A percentile compares a stretch with the other conserved stretches of the same genome.
These are phyloP conservation scores for Bifiguratus adelaidae DNA, from an alignment of 192 early-diverging fungal species.

Conservation along the genomic window DNA sequence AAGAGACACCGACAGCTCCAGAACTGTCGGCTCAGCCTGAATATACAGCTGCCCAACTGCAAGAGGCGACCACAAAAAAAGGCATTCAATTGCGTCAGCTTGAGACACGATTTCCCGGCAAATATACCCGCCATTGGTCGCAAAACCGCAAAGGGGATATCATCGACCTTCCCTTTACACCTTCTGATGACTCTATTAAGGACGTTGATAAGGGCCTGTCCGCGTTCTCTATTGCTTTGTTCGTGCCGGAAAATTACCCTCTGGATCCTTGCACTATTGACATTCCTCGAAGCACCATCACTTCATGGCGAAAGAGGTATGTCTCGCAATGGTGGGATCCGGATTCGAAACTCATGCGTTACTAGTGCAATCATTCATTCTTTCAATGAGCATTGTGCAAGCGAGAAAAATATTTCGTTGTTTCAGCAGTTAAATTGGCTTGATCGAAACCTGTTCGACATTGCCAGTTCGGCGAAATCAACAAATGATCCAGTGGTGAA, in stretches of 20 bases:
- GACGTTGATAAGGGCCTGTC: slow-evolving; percentile 1
- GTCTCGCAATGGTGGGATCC: neutral
- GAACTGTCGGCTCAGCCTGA: neutral
- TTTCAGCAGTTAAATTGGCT: slow-evolving; percentile 40
- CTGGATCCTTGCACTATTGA: slow-evolving; percentile 26
- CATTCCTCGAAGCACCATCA: slow-evolving; percentile 1
- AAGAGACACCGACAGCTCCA: neutral
- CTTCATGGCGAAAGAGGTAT: neutral
- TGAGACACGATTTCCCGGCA: slow-evolving; percentile 7
- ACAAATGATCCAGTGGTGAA: too few species aligned
- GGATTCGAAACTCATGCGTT: too few species aligned
- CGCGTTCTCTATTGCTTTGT: slow-evolving; percentile 8
- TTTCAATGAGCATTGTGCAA: too few species aligned
- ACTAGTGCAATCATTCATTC: too few species aligned
- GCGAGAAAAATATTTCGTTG: too few species aligned
- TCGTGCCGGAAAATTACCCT: slow-evolving; percentile 22
- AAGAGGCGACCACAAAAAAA: slow-evolving; percentile 4
- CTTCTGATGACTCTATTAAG: neutral
- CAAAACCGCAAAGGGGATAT: too few species aligned
- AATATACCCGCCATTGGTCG: too few species aligned
- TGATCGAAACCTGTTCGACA: slow-evolving; percentile 33
- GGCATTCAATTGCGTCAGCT: slow-evolving; percentile 7
- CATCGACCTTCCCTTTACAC: slow-evolving; percentile 5
- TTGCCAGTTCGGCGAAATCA: too few species aligned
- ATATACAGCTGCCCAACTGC: slow-evolving; percentile 1